Evolutionary conservation across 768 basidiomycete species (phyloP).

Genomic region (Podaxis sp.): DNA sequence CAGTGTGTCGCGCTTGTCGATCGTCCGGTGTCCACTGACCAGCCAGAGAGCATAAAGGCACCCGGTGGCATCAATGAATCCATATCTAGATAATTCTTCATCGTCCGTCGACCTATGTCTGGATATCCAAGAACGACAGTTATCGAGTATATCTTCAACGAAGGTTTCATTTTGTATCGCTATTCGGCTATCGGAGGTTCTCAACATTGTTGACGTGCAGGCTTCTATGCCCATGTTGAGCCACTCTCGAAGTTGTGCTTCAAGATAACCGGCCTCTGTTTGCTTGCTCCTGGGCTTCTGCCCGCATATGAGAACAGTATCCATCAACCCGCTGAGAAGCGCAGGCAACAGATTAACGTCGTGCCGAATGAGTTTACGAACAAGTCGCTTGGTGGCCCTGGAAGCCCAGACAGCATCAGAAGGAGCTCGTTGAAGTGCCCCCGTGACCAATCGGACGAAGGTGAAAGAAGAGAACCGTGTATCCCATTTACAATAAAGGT

Average conservation of each 20-base stretch:
- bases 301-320: background rate
- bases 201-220: background rate
- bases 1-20: background rate
- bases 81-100: background rate
- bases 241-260: conserved; percentile 7
- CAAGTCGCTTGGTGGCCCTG: conserved; percentile 11
- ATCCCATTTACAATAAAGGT: conserved; percentile 39
- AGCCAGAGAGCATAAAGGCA: conserved; percentile 10
- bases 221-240: background rate
- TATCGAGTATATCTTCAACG: background rate
- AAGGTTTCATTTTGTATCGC: background rate
- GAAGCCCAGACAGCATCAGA: conserved; percentile 13
- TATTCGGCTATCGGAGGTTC: background rate
- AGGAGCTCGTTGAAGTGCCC: conserved; percentile 19
- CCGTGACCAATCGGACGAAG: conserved; percentile 29
- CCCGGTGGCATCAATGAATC: background rate
- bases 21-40: background rate
- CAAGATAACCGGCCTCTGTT: background rate
- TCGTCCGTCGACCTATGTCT: background rate
- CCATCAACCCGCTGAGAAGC: background rate
- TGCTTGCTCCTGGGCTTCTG: background rate
- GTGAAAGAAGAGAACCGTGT: conserved; percentile 19
- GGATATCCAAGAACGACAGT: background rate
- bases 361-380: conserved; percentile 7
- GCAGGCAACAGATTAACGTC: background rate